phyloP scores from a whole-genome alignment of 768 basidiomycete genomes.

The Russula dissimulans region DNA sequence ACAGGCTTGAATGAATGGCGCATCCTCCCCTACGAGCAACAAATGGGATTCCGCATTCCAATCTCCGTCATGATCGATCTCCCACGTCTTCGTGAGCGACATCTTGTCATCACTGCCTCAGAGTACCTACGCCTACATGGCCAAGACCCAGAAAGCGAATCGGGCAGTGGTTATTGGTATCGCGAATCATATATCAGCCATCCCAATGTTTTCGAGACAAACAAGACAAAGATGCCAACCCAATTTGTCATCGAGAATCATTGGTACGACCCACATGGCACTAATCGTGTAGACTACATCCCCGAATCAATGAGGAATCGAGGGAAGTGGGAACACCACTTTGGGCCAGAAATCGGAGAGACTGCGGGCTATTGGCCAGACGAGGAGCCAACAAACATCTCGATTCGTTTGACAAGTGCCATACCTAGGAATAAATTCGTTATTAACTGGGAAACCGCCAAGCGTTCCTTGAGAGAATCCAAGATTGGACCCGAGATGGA shows the following conservation, averaged over 20 bases:
- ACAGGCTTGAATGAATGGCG: conserved; percentile 34
- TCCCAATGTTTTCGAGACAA: conserved; percentile 22
- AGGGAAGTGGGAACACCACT: conserved; percentile 24
- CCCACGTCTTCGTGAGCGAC: conserved; percentile 29
- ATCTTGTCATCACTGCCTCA: conserved; percentile 32
- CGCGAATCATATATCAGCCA: conserved; percentile 27
- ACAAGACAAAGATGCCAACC: conserved; percentile 19
- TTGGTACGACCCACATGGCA: conserved; percentile 31
- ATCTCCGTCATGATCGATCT: conserved; percentile 35
- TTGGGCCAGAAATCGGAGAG: conserved; percentile 14
- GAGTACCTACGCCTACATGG: conserved; percentile 37
- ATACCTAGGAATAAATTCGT: background rate
- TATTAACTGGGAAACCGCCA: conserved; percentile 5
- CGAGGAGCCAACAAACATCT: background rate
- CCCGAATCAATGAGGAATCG: conserved; percentile 27
- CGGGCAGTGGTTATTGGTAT: conserved; percentile 32
- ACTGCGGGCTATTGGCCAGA: conserved; percentile 8
- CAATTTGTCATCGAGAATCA: conserved; percentile 32
- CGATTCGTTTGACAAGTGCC: background rate
- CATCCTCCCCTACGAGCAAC: conserved; percentile 28
- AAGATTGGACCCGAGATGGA: conserved; percentile 5
- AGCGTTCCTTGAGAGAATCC: background rate
- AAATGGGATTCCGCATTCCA: conserved; percentile 30
- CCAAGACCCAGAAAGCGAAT: conserved; percentile 28
- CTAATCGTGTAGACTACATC: conserved; percentile 32